Base-by-base conservation (phyloP, 108 stramenopile species). In the Tribonema minus region DNA sequence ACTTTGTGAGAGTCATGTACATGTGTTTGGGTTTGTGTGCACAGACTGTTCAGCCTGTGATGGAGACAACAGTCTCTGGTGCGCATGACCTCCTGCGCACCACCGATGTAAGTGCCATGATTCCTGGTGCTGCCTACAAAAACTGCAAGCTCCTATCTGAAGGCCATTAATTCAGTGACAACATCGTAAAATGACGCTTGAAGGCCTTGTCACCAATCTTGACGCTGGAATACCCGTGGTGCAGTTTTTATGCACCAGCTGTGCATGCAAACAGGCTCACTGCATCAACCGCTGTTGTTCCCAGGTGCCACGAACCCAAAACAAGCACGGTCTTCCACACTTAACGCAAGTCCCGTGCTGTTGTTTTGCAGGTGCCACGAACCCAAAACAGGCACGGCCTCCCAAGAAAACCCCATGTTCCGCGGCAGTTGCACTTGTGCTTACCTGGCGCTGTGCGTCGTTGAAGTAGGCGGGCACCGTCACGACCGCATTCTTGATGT, bases 391-490 rank as follows among this genome's bases (percentile, higher is more conserved):
- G 2, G 1, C 2, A 3, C 23, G 5, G 20, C 23, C 41, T 23
- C 26, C 3, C 6, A 32, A n/a, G 30, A 3, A 28, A 2, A 32
- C 61, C 27, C 3, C 0, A 1, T 9, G 61, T 9, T 28, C 0
- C 0, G 30, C 28, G 34, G 2, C 37, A 15, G 20, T 9, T 25
- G 0, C n/a, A 32, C 0, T 9, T 38, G 0, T 75, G 46, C 64
- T 75, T 28, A 95, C 93, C 83, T 95, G 95, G 34, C 96, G 91
- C 81, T 98, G 97, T 12, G 93, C 93, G 74, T 96, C 92, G 80
- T 94, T 96, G 91, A 98, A 98, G 86, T 95, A 95, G 40, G 96
- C 96, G 27, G 96, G 96, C 35, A 97, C 96, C 15, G 96, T 95
- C 9, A 97, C 92, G 40, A 97, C 96, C 23, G 95, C 95, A 66